These are phyloP conservation scores for Microglena sp. DNA, from an alignment of 139 green algal genomes.

Conservation along the genomic window DNA sequence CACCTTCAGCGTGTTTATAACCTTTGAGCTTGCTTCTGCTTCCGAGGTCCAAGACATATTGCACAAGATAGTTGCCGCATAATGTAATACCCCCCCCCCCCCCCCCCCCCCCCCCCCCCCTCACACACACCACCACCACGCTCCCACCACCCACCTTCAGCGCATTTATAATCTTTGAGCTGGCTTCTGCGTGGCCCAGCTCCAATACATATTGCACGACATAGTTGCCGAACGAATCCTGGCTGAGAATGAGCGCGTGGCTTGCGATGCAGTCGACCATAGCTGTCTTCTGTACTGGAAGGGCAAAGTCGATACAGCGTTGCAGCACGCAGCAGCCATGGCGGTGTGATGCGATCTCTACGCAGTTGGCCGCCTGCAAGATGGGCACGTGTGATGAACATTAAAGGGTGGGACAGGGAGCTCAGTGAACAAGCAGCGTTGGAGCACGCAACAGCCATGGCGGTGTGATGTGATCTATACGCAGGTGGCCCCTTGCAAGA, in stretches of 20 bases:
- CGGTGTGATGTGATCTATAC: no score
- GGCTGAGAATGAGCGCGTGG: constrained; percentile 75
- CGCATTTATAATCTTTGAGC: not conserved
- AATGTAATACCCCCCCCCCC: no score
- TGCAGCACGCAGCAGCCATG: constrained; percentile 98
- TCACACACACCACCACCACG: no score
- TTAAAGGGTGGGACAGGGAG: no score
- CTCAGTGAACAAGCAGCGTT: constrained; percentile 97
- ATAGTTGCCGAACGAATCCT: constrained; percentile 96
- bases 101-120: no score
- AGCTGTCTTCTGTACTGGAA: constrained; percentile 54
- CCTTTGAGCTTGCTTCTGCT: constrained; percentile 34
- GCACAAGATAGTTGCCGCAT: constrained; percentile 99
- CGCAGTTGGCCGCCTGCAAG: constrained; percentile 57
- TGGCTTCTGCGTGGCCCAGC: constrained; percentile 69
- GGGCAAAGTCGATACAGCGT: constrained; percentile 96
- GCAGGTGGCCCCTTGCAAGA: no score
- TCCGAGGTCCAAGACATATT: constrained; percentile 95
- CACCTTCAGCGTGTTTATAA: constrained; percentile 2
- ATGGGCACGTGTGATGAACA: no score
- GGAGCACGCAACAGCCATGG: constrained; percentile 96
- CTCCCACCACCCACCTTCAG: no score
- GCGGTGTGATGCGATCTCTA: constrained; percentile 92
- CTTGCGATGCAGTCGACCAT: constrained; percentile 76
- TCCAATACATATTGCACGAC: constrained; percentile 98